Evolutionary conservation across 805 yeast species (phyloP), one percentile per base, ranked within the genome.

Genomic region (Myxozyma vanderwaltii): DNA sequence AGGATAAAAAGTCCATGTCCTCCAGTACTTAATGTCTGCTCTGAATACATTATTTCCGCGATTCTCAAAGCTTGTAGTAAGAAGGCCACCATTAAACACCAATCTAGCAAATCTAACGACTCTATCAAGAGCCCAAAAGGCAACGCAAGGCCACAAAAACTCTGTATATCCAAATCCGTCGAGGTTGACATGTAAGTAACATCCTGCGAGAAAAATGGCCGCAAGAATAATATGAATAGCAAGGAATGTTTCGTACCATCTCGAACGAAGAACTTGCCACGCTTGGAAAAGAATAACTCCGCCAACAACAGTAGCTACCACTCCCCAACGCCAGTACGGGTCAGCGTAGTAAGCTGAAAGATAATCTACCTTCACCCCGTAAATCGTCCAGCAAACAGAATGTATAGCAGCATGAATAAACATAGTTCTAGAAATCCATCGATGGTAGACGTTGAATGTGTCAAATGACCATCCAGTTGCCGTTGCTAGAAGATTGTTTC

Each of bases 51-150:
- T 51, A 2, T 31, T 46, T 10, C 64, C 64, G 8, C 39, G 53
- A 13, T 31, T 48, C 24, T 24, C 43, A n/a, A 61, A 29, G 0
- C 15, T 19, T 17, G 64, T 51, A 17, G 48, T 52, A 15, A 45
- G 19, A 7, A 13, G 23, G 6, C 47, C 36, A 6, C 64, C 64
- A 23, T 54, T 50, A n/a, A n/a, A 68, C n/a, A 79, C 54, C 1
- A 89, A 71, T 55, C 89, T 78, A 0, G 78, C 74, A 12, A 85
- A 58, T 63, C 96, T 78, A 12, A 81, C 68, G 0, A 82, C 59
- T 54, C 92, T 76, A 68, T 90, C 95, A 65, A 83, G 77, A 1
- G 76, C 79, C 96, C 96, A 90, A 5, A 89, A 76, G 0, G 82
- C 85, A 59, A 83, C 78, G 6, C 84, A 68, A 3, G 83, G 80